Base-by-base conservation (phyloP, 331 rosid species). In the Quercus phellos region DNA sequence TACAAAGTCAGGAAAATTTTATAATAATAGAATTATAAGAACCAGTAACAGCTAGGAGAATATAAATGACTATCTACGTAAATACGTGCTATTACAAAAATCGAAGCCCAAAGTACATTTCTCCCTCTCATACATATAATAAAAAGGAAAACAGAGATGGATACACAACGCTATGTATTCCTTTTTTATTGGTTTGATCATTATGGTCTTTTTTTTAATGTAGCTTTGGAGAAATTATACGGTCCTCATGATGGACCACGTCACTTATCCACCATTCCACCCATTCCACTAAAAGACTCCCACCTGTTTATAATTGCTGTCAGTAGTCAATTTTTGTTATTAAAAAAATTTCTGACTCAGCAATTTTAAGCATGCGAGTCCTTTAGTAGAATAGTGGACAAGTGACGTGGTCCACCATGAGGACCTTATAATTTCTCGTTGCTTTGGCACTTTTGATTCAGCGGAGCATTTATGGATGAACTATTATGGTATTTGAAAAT, bases 1-100 rank as follows among this genome's bases (percentile, higher is more conserved):
- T 95, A 85, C 89, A 88, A 76, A 59, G 75, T 56, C 82, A 86
- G 72, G 73, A 68, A 68, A 84, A 60, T 16, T n/a, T 60, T 27
- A 10, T 10, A 51, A 56, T 35, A 56, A 84, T 77, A 77, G 77
- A 71, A 51, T 50, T 74, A 73, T 56, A 29, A 71, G 73, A 6
- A 38, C 54, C 66, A 54, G 60, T 18, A 53, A 70, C 26, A 73
- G 22, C 18, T 26, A 51, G 32, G 55, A 55, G 70, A 64, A 61
- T 66, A 71, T 70, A 30, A 73, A 53, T 75, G 51, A 60, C 27
- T 38, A 70, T 27, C 54, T 53, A 70, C 32, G 29, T 51, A 73
- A 75, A 34, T 56, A 74, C n/a, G n/a, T 68, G 19, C 74, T 71
- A 80, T 68, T 63, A 68, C 74, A 59, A 4, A 51, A 6, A 78